phyloP scores from a whole-genome alignment of 805 yeast species.

The Kluyveromyces lactis region DNA sequence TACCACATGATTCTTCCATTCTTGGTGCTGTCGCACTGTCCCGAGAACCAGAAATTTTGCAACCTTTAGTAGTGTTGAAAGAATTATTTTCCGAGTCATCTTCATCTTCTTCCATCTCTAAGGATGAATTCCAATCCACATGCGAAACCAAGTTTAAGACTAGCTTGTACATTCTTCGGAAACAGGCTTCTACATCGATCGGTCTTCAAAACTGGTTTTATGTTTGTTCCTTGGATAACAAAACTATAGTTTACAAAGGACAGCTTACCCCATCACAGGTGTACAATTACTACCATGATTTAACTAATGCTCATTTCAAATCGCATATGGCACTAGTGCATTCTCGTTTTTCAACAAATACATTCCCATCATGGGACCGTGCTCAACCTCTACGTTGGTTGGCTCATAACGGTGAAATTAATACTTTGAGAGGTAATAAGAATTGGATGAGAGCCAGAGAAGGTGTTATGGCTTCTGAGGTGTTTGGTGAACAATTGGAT shows the following conservation, averaged over 20 bases:
- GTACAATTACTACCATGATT: constrained; percentile 87
- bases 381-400: constrained; percentile 97
- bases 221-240: constrained; percentile 83
- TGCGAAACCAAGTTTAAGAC: constrained; percentile 68
- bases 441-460: constrained; percentile 99
- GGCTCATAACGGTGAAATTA: constrained; percentile 98
- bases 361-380: constrained; percentile 99
- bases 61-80: constrained; percentile 79
- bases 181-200: constrained; percentile 82
- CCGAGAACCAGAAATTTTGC: constrained; percentile 84
- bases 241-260: constrained; percentile 93
- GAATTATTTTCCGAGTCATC: constrained; percentile 29
- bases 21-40: constrained; percentile 92
- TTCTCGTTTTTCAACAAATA: constrained; percentile 94
- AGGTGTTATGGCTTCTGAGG: constrained; percentile 84
- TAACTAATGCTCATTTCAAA: constrained; percentile 83
- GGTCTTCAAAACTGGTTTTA: constrained; percentile 97
- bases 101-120: constrained; percentile 30
- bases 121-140: constrained; percentile 46
- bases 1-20: constrained; percentile 90
- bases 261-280: constrained; percentile 96
- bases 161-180: constrained; percentile 76
- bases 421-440: constrained; percentile 94
- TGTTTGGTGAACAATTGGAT: constrained; percentile 88
- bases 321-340: constrained; percentile 95